These are phyloP conservation scores for Ganoderma meredithae DNA, from an alignment of 1,284 basidiomycete genomes.

Conservation along the genomic window DNA sequence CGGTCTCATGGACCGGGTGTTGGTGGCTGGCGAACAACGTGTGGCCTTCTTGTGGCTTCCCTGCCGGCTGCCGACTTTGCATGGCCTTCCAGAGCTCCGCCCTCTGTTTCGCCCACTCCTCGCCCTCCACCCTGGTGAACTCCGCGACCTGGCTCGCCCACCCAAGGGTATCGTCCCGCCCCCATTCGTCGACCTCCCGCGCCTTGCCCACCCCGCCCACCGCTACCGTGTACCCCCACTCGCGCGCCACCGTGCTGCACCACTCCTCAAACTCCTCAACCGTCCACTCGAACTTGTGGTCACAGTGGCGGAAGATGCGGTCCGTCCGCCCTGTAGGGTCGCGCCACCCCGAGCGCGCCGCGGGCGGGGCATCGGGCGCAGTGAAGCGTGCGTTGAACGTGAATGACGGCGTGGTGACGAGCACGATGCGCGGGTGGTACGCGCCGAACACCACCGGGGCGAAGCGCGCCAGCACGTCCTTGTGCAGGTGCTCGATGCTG, in stretches of 20 bases:
- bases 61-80: constrained; percentile 36
- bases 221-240: constrained; percentile 80
- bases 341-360: constrained; percentile 61
- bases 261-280: constrained; percentile 79
- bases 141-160: constrained; percentile 79
- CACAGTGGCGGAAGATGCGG: constrained; percentile 79
- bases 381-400: constrained; percentile 90
- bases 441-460: constrained; percentile 83
- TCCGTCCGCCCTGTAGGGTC: constrained; percentile 83
- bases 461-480: constrained; percentile 76
- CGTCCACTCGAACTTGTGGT: constrained; percentile 97
- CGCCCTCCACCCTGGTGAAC: constrained; percentile 61
- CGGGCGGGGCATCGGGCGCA: constrained; percentile 56
- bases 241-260: constrained; percentile 66
- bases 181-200: constrained; percentile 69
- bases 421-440: constrained; percentile 81
- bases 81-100: constrained; percentile 45
- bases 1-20: constrained; percentile 58
- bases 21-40: constrained; percentile 57
- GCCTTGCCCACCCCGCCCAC: constrained; percentile 63
- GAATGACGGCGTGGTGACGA: constrained; percentile 92
- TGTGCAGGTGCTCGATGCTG: constrained; percentile 89
- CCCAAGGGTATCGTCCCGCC: constrained; percentile 65
- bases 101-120: constrained; percentile 40
- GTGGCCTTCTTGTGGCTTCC: constrained; percentile 44